These are phyloP conservation scores for Groenewaldozyma tartarivorans DNA, from an alignment of 805 yeast genomes.

Conservation along the genomic window DNA sequence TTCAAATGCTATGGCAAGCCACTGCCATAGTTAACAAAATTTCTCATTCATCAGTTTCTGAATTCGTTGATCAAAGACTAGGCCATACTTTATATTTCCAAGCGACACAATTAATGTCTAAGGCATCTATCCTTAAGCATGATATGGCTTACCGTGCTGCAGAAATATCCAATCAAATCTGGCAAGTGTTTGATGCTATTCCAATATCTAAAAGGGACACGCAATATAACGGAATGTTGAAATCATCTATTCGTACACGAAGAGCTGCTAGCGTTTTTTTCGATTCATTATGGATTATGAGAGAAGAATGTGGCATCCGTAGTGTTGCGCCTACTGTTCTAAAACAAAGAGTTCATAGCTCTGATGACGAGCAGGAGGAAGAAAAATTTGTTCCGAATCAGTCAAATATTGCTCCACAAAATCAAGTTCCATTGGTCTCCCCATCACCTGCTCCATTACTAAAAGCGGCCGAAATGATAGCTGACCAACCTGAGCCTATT, in stretches of 20 bases:
- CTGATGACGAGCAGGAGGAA: constrained; percentile 9
- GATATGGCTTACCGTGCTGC: constrained; percentile 90
- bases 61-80: constrained; percentile 54
- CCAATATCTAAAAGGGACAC: constrained; percentile 43
- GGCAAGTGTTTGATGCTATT: constrained; percentile 64
- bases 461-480: background rate
- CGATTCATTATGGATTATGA: constrained; percentile 74
- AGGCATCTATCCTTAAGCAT: constrained; percentile 79
- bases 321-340: constrained; percentile 29
- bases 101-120: constrained; percentile 41
- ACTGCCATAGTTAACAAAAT: constrained; percentile 74
- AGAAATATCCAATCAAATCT: constrained; percentile 87
- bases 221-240: constrained; percentile 21
- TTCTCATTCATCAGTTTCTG: constrained; percentile 62
- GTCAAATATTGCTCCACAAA: background rate
- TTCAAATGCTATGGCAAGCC: constrained; percentile 85
- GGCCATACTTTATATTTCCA: constrained; percentile 50
- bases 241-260: constrained; percentile 55
- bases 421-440: background rate
- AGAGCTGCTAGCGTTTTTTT: constrained; percentile 91
- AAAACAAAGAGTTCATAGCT: constrained; percentile 13
- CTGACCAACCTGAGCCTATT: background rate
- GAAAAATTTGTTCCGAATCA: background rate
- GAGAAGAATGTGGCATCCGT: constrained; percentile 79
- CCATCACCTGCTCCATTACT: background rate